Evolutionary conservation across 2,329 filamentous ascomycete genomes (phyloP).

Genomic region (Pyrenochaeta sp.): DNA sequence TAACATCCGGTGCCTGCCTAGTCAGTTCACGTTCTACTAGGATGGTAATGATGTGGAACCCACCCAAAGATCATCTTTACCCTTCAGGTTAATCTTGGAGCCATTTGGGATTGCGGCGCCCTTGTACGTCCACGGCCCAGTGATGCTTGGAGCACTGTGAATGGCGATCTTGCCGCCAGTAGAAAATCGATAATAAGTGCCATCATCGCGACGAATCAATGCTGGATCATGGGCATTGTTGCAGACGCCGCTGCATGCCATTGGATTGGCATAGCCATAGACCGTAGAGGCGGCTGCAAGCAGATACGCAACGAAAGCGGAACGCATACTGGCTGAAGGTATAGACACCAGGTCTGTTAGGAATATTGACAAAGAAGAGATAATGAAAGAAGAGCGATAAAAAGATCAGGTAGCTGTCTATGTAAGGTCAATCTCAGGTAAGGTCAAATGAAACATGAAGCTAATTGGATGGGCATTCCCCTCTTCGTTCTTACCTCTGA

Average conservation of each 20-base stretch:
- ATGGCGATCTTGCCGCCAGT: constrained; percentile 60
- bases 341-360: constrained; percentile 1
- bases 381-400: neutral
- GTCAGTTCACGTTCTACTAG: neutral
- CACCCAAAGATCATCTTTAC: constrained; percentile 61
- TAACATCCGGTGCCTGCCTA: constrained; percentile 68
- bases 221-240: constrained; percentile 59
- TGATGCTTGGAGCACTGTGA: constrained; percentile 55
- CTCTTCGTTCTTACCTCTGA: neutral
- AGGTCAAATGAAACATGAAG: neutral
- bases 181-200: constrained; percentile 62
- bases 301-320: constrained; percentile 23
- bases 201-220: constrained; percentile 57
- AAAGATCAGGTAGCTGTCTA: neutral
- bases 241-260: constrained; percentile 52
- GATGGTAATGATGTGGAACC: constrained; percentile 2
- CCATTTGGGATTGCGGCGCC: constrained; percentile 57
- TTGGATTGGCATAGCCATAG: constrained; percentile 50
- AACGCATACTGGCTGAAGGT: constrained; percentile 26
- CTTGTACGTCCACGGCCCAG: constrained; percentile 60
- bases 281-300: constrained; percentile 24
- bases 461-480: neutral
- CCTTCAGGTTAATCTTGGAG: constrained; percentile 55
- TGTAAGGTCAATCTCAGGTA: neutral
- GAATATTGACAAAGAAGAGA: neutral